Evolutionary conservation across 2,329 filamentous ascomycete species (phyloP), one percentile per base, ranked within the genome.

Genomic region (Fusarium oxysporum): DNA sequence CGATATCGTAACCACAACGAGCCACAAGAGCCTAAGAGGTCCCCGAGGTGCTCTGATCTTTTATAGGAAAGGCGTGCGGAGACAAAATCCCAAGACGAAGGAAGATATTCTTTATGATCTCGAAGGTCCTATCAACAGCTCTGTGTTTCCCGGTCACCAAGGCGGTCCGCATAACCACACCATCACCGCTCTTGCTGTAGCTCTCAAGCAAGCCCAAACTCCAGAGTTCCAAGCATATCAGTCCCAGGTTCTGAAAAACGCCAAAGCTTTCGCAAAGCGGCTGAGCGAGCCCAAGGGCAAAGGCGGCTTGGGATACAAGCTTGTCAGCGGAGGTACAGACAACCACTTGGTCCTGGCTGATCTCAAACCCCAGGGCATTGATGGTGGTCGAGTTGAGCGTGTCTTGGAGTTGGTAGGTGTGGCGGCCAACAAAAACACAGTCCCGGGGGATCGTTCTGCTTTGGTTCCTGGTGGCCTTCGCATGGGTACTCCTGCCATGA

Each of bases 81-180:
- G 90, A 81, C 90, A 92, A 58, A 93, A 97, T 82, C 85, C 92
- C 70, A 97, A 97, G 88, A 94, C 92, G 54, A 95, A 95, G 80
- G 92, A 93, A 82, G 91, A 97, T 79, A 91, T 92, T 76, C 84
- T 93, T 81, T 99, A 98, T 85, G 92, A 98, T 79, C 92, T 99
- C 45, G 96, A 98, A 83, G 89, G 88, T 33, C 93, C 95, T 62
- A 99, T 99, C 86, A 99, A 99, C 85, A 90, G 91, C 77, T 97
- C 96, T 62, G 96, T 99, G 70, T 99, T 99, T 88, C 96, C 96
- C 21, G 96, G 96, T 63, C 96, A 99, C 84, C 96, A 99, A 83
- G 96, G 96, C 81, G 96, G 96, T 30, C 96, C 96, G 60, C 96
- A 99, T 86, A 99, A 99, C 86, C 96, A 99, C 87, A 99, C 96